Evolutionary conservation across 345 rosid species (phyloP), one percentile per base, ranked within the genome.

Genomic region (Linum tenue): DNA sequence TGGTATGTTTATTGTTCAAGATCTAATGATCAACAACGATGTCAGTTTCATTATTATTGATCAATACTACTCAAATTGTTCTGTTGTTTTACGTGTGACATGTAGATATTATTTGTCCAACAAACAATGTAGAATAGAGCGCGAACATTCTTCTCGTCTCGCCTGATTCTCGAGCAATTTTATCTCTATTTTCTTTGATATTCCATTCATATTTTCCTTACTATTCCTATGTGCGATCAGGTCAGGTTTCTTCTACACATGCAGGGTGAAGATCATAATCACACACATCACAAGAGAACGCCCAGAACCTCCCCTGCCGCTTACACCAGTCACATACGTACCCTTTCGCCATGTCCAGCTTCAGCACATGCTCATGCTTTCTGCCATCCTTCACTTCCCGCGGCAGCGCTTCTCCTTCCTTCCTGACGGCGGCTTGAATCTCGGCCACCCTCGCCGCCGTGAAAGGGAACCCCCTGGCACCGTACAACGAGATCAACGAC

Each of bases 181-280:
- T 22, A 22, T 22, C 31, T 22, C 31, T 0, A 22, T 1, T 22
- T 22, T 22, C 31, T 22, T 22, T 22, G 31, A 22, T 22, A 22
- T 22, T 1, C 31, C 31, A 22, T 22, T 22, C 31, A 22, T 22
- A 22, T 22, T 22, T n/a, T 22, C 31, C 0, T 22, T 22, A 1
- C 31, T 22, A 22, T 22, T 22, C 31, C 31, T 22, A 22, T 1
- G 44, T 41, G 44, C 6, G 6, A 41, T 41, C 44, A 41, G 44
- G 44, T 8, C 56, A 56, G 63, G 71, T 53, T 72, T 78, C 76
- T 65, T 80, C 81, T 57, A 80, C 75, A 73, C 96, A 84, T 37
- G 77, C 68, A 16, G 94, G 96, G 72, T 89, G 96, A 69, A 87
- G 96, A 59, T 89, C 94, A 56, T 85, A 86, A 72, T 89, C 83